Evolutionary conservation across 345 rosid genomes (phyloP).

Genomic region (Dovyalis caffra): DNA sequence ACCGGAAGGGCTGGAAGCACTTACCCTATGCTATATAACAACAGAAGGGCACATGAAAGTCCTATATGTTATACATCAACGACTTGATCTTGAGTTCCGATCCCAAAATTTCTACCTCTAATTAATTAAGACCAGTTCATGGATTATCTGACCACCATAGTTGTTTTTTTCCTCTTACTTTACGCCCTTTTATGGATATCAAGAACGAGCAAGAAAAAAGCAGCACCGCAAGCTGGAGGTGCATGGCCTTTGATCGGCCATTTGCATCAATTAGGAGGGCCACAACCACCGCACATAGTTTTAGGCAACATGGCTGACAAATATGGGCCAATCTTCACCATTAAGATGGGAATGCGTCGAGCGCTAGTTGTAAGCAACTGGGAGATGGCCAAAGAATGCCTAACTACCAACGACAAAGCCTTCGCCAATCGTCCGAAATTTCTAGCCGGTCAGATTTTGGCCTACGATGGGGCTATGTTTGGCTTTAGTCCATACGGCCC

Average conservation of each 20-base stretch:
- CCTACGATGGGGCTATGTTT: constrained; percentile 23
- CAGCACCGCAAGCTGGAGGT: constrained; percentile 4
- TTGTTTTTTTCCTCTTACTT: no score
- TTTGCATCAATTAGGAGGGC: constrained; percentile 20
- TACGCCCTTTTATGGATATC: background rate
- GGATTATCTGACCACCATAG: no score
- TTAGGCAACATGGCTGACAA: constrained; percentile 37
- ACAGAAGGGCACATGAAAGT: no score
- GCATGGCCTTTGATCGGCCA: constrained; percentile 17
- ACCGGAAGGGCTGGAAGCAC: no score
- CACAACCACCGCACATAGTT: constrained; percentile 21
- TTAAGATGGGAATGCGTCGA: constrained; percentile 27
- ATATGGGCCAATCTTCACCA: constrained; percentile 33
- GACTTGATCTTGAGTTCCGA: no score
- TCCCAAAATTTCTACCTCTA: no score
- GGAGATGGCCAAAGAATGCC: constrained; percentile 35
- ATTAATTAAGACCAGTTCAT: no score
- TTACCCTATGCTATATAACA: no score
- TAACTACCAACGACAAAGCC: constrained; percentile 29
- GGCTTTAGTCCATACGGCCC: constrained; percentile 26
- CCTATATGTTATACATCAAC: no score
- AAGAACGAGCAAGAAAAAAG: background rate
- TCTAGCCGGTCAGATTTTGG: constrained; percentile 10
- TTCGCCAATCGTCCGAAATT: constrained; percentile 28
- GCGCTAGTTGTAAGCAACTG: constrained; percentile 28